Base-by-base conservation (phyloP, 495 filamentous ascomycete species). In the Penicillium antarcticum region DNA sequence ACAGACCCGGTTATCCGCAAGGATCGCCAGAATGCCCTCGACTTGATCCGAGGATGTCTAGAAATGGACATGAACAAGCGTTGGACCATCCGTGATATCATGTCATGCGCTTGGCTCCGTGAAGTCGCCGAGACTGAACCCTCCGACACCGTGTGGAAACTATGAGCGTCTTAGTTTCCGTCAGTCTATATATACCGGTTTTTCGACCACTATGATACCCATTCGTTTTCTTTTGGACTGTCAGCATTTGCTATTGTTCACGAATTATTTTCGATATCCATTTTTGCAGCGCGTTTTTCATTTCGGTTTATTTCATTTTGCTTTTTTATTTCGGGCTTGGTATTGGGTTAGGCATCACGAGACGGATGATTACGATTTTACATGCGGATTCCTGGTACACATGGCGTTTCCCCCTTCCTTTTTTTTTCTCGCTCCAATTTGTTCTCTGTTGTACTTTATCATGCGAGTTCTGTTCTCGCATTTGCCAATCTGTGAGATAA, bases 81-180 rank as follows among this genome's bases (percentile, higher is more conserved):
- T 26, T 83, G 80, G 78, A 76, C 70, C 42, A 74, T 84, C 34
- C 67, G 73, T 31, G 65, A 76, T 33, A 65, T 79, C n/a, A 63
- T 88, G 16, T 70, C 67, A 42, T 80, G 79, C 48, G 51, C 66
- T 17, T 88, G 85, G 85, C 68, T 88, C 7, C 60, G 60, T 10
- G 69, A 68, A 24, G 52, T 71, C 21, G 50, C 62, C 18, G 59
- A 74, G 17, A 34, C 42, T 3, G 61, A 69, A 17, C 58, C 46
- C 48, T 56, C 65, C 17, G 66, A 72, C 6, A 52, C 62, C 14
- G 42, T 52, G 2, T 77, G 74, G 74, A 72, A 60, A 39, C 55
- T 75, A 13, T 76, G 56, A 66, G 39, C 32, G 11, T 5, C 35
- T 32, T 23, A 13, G 36, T 29, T 39, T 45, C 21, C 13, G 33